Evolutionary conservation across 163 green algal species (phyloP), one percentile per base, ranked within the genome.

Genomic region (Volvox carteri): DNA sequence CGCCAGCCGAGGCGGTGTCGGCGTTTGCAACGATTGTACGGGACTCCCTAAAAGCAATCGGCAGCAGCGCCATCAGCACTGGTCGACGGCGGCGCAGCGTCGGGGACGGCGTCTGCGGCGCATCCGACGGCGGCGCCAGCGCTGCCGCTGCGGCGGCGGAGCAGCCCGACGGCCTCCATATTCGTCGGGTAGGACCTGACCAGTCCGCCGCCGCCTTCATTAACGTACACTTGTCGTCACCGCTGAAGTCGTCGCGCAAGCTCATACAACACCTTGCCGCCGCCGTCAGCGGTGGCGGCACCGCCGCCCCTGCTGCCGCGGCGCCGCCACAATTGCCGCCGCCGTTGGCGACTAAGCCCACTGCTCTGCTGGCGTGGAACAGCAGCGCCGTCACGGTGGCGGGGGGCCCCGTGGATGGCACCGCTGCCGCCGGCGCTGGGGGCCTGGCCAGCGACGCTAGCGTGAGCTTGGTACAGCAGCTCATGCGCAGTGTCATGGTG

Each of bases 381-480:
- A 78, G 70, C 70, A 52, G 70, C 70, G 39, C 39, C 2, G 70
- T 39, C 67, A 23, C 67, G n/a, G n/a, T 74, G 7, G 28, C n/a
- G 62, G 4, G 14, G 54, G 54, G 54, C 28, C 54, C 19, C n/a
- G n/a, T n/a, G n/a, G n/a, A n/a, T n/a, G n/a, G n/a, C n/a, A n/a
- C 48, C 12, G 48, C 48, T 58, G 19, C 30, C 19, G 58, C 6
- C 18, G 58, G 58, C 5, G 58, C 14, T 12, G 58, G 18, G 58
- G 23, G 58, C 58, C 9, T 12, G 62, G 62, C 4, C n/a, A 30
- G 30, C n/a, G 56, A 5, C 56, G 56, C n/a, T n/a, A n/a, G n/a
- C 1, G 2, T 68, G 42, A 87, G 81, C 81, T 23, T 87, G 81
- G 81, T 87, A 46, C 81, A 87, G 67, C 81, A 87, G 81, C 65